Percentiles rank a stretch among this genome's conserved stretches.
Evolutionary conservation across 306 rosid genomes (phyloP).

Genomic region (Dryas octopetala): DNA sequence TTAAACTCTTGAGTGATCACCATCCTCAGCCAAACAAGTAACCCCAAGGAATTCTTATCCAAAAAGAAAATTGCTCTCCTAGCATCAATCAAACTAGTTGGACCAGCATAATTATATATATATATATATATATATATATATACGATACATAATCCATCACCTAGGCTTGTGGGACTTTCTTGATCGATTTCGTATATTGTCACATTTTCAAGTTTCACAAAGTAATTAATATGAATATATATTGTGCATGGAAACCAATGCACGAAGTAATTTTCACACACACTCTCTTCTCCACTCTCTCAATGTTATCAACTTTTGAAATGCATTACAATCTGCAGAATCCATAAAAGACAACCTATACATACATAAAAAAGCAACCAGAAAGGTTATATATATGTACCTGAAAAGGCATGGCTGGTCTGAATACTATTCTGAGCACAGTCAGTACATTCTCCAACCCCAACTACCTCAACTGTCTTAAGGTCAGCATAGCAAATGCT

Average conservation of each 20-base stretch:
- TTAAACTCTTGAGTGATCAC: not conserved
- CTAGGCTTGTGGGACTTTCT: too few relatives aligned
- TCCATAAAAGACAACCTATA: not conserved
- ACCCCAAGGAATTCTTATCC: not conserved
- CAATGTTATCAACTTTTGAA: not conserved
- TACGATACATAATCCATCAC: too few relatives aligned
- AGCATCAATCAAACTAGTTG: not conserved
- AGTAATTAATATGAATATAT: too few relatives aligned
- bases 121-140: too few relatives aligned
- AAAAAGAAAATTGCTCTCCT: not conserved
- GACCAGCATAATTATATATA: not conserved
- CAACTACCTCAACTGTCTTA: conserved; percentile 67
- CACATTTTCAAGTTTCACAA: too few relatives aligned
- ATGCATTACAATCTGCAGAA: not conserved
- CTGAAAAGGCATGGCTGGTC: conserved; percentile 64
- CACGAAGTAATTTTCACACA: too few relatives aligned
- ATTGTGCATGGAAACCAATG: too few relatives aligned
- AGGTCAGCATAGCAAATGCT: conserved; percentile 51
- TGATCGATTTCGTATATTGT: too few relatives aligned
- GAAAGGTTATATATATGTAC: conserved; percentile 31
- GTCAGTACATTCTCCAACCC: conserved; percentile 79
- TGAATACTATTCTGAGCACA: conserved; percentile 59
- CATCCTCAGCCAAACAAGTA: not conserved
- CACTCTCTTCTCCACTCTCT: too few relatives aligned
- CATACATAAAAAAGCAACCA: not conserved